Conservation (phyloP, 805 yeast species). For the Zygoascus bituminiphila region DNA sequence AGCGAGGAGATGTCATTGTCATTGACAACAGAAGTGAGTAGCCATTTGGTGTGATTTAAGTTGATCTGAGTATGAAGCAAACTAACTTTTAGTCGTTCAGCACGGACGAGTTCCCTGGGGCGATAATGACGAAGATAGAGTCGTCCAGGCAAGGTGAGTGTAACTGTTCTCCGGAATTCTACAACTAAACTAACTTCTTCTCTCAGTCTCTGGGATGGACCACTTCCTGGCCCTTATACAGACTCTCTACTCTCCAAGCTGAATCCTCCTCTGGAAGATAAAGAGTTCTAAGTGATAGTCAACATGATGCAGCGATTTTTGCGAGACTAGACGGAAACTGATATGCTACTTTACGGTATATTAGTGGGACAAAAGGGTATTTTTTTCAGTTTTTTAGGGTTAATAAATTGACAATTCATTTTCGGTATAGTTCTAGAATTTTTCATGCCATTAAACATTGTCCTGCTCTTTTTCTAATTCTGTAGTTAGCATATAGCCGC, state of each 20-base stretch:
- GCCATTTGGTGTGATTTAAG: slow-evolving; percentile 4
- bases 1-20: slow-evolving; percentile 8
- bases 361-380: too few species aligned
- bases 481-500: too few species aligned
- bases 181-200: not conserved
- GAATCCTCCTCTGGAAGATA: not conserved
- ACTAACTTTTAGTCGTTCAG: slow-evolving; percentile 5
- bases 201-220: not conserved
- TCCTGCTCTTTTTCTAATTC: too few species aligned
- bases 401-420: too few species aligned
- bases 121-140: slow-evolving; percentile 6
- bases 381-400: too few species aligned
- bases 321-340: too few species aligned
- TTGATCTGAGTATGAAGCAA: slow-evolving; percentile 6
- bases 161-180: not conserved
- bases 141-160: slow-evolving; percentile 7
- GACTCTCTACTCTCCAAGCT: not conserved
- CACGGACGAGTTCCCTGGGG: slow-evolving; percentile 9
- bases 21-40: slow-evolving; percentile 7
- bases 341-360: too few species aligned
- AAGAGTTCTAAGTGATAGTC: not conserved
- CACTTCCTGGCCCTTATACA: not conserved
- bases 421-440: too few species aligned
- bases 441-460: too few species aligned
- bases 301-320: too few species aligned